These are phyloP conservation scores for Stachybotrys chartarum DNA, from an alignment of 2,329 filamentous ascomycete genomes.

Conservation along the genomic window DNA sequence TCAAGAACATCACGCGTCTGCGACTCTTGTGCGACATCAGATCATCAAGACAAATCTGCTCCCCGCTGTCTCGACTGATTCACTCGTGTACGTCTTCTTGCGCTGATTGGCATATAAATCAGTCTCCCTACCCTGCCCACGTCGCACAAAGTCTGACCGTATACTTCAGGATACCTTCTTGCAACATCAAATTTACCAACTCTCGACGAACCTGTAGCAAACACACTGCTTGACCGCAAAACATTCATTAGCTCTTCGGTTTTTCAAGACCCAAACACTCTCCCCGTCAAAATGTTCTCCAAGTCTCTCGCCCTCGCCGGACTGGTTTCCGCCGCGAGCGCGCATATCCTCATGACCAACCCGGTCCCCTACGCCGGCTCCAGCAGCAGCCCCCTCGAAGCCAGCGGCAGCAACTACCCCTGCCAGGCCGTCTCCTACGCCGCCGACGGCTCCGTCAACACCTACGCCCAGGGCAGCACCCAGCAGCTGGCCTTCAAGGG, in stretches of 20 bases:
- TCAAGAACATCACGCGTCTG: background rate
- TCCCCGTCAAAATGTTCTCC: conserved; percentile 39
- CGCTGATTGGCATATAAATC: too few relatives aligned
- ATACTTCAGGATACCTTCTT: background rate
- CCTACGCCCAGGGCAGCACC: conserved; percentile 40
- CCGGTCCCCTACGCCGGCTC: conserved; percentile 55
- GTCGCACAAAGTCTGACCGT: background rate
- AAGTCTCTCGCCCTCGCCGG: conserved; percentile 45
- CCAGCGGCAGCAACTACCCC: conserved; percentile 63
- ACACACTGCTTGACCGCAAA: conserved; percentile 10
- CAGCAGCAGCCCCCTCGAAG: conserved; percentile 57
- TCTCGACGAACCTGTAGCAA: conserved; percentile 14
- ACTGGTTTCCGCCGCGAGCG: conserved; percentile 53
- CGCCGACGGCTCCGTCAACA: conserved; percentile 44
- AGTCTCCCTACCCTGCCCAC: too few relatives aligned
- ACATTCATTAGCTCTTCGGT: conserved; percentile 17
- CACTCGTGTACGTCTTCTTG: background rate
- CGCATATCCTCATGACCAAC: conserved; percentile 68
- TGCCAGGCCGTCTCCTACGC: conserved; percentile 52
- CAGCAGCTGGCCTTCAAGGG: conserved; percentile 58
- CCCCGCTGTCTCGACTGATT: background rate
- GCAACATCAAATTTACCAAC: background rate
- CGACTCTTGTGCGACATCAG: background rate
- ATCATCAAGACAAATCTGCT: too few relatives aligned
- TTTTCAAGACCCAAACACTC: background rate